Evolutionary conservation across 768 basidiomycete genomes (phyloP).

Genomic region (Podaxis carcinomalis): DNA sequence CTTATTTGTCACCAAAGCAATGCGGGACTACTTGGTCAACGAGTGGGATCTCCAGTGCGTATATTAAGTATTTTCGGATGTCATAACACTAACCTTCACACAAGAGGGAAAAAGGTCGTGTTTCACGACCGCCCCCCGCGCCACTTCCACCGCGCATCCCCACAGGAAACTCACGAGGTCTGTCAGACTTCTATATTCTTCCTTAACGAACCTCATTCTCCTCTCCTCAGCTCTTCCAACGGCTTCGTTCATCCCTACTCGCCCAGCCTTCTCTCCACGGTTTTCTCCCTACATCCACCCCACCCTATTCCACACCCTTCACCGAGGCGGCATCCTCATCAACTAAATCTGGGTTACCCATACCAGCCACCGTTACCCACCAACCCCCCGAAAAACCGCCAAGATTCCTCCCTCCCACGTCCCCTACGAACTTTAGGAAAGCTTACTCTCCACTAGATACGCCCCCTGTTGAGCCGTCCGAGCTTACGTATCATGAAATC

Average conservation of each 20-base stretch:
- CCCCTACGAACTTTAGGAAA: not conserved
- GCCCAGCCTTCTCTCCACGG: conserved; percentile 29
- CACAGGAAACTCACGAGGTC: conserved; percentile 77
- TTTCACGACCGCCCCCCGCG: conserved; percentile 89
- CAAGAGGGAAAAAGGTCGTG: conserved; percentile 74
- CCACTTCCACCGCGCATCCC: conserved; percentile 70
- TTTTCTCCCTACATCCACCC: conserved; percentile 50
- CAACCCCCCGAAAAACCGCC: not conserved
- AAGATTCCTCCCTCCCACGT: not conserved
- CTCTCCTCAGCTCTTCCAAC: conserved; percentile 43
- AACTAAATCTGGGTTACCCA: conserved; percentile 7
- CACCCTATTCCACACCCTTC: conserved; percentile 59
- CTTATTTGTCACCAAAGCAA: conserved; percentile 88
- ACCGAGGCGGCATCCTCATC: conserved; percentile 34
- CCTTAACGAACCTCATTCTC: not conserved
- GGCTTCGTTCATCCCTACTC: conserved; percentile 35
- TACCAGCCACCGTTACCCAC: not conserved
- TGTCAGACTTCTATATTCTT: conserved; percentile 10
- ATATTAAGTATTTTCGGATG: not conserved
- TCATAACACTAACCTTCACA: not conserved
- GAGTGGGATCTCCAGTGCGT: conserved; percentile 79
- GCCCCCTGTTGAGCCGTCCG: conserved; percentile 22
- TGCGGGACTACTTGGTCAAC: conserved; percentile 65
- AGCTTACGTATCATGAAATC: conserved; percentile 28
- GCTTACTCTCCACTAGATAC: conserved; percentile 11